phyloP scores from a whole-genome alignment of 805 yeast species.

The Barnettozyma sucrosica region DNA sequence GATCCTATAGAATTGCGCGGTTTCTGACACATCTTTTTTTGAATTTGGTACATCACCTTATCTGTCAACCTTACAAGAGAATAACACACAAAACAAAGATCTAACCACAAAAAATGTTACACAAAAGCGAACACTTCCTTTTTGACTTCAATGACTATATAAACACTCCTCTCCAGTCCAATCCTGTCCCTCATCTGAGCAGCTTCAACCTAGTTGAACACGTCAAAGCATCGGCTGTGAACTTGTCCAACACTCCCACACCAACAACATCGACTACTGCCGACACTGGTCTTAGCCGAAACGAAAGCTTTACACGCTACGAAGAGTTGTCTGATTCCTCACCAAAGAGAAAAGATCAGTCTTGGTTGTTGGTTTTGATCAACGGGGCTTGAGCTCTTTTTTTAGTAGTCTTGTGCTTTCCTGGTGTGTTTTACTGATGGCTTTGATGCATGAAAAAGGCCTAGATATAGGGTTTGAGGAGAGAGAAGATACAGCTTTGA shows the following conservation, averaged over 20 bases:
- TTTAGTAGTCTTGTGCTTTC: background rate
- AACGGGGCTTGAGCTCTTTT: constrained; percentile 14
- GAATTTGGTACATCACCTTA: background rate
- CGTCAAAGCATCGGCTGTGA: constrained; percentile 1
- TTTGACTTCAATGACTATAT: constrained; percentile 18
- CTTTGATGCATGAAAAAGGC: background rate
- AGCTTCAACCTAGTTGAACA: constrained; percentile 1
- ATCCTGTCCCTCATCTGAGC: background rate
- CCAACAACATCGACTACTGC: background rate
- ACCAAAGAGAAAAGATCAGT: constrained; percentile 19
- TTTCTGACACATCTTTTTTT: background rate
- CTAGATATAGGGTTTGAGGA: background rate
- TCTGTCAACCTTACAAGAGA: background rate
- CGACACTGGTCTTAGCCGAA: background rate
- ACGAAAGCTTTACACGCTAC: background rate
- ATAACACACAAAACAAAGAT: background rate
- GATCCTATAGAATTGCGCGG: background rate
- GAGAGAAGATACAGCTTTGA: background rate
- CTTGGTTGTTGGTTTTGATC: constrained; percentile 24
- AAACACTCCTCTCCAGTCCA: constrained; percentile 17
- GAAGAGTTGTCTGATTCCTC: constrained; percentile 3
- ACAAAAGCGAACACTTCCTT: constrained; percentile 17
- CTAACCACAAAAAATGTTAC: constrained; percentile 12
- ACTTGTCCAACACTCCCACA: background rate
- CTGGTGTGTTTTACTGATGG: background rate